phyloP scores from a whole-genome alignment of 352 stramenopile genomes.

The Pythium phragmitis region DNA sequence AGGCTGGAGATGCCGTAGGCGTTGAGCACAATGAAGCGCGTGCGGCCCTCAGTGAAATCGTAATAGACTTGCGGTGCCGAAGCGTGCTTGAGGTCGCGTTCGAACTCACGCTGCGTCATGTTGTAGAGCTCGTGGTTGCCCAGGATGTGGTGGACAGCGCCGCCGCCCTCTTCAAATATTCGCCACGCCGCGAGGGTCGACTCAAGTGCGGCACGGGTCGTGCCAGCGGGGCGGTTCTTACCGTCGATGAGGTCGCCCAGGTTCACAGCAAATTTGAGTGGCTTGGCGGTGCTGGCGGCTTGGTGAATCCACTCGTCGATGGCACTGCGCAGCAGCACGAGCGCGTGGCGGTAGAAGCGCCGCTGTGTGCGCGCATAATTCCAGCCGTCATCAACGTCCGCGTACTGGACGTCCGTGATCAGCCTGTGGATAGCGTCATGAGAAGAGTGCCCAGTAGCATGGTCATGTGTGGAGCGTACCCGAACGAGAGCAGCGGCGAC shows the following conservation, averaged over 20 bases:
- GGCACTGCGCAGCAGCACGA: constrained; percentile 43
- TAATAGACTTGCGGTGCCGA: constrained; percentile 48
- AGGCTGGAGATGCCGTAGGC: constrained; percentile 68
- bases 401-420: constrained; percentile 82
- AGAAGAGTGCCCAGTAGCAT: background rate
- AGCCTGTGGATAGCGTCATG: constrained; percentile 28
- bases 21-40: constrained; percentile 72
- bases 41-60: constrained; percentile 49
- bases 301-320: constrained; percentile 51
- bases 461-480: constrained; percentile 23
- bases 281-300: constrained; percentile 7
- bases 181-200: constrained; percentile 37
- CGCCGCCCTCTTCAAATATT: constrained; percentile 40
- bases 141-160: constrained; percentile 70
- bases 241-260: constrained; percentile 81
- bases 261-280: constrained; percentile 66
- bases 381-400: constrained; percentile 76
- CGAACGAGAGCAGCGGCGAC: constrained; percentile 55
- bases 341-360: constrained; percentile 70
- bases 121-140: constrained; percentile 90
- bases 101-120: constrained; percentile 46
- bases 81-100: constrained; percentile 41
- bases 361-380: constrained; percentile 68
- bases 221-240: constrained; percentile 58
- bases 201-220: constrained; percentile 48